A percentile compares a stretch with the other conserved stretches of the same genome.
phyloP scores from a whole-genome alignment of 192 early-diverging fungal species.

The Coemansia sp. region DNA sequence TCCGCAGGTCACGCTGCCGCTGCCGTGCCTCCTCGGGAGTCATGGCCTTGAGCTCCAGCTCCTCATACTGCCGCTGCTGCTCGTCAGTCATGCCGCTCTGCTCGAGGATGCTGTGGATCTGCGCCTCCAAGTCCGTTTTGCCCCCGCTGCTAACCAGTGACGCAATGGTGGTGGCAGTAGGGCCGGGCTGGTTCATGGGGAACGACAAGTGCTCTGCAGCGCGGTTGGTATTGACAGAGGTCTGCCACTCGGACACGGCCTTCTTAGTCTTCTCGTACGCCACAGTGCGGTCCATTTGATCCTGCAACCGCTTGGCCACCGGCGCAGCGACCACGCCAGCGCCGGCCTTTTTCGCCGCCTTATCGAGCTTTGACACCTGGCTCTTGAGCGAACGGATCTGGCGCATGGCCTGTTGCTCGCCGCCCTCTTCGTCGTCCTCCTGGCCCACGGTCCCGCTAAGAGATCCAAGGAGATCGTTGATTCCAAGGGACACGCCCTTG shows the following conservation, averaged over 20 bases:
- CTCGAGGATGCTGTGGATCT: conserved; percentile 66
- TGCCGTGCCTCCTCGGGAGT: conserved; percentile 74
- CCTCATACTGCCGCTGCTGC: conserved; percentile 76
- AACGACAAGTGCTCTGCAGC: conserved; percentile 81
- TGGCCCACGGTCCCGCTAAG: conserved; percentile 57
- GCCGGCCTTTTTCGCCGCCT: conserved; percentile 25
- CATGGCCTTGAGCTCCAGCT: conserved; percentile 79
- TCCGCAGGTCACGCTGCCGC: conserved; percentile 72
- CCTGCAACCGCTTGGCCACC: conserved; percentile 75
- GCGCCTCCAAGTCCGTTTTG: conserved; percentile 68
- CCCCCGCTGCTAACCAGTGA: conserved; percentile 13
- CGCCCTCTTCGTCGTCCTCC: conserved; percentile 31
- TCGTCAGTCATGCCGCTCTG: conserved; percentile 71
- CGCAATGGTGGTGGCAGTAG: conserved; percentile 1
- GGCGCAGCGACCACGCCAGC: conserved; percentile 65
- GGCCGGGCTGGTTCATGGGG: conserved; percentile 15
- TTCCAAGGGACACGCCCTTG: conserved; percentile 62
- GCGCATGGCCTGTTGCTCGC: conserved; percentile 32
- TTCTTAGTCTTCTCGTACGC: conserved; percentile 82
- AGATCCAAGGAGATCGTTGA: conserved; percentile 69
- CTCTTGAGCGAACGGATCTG: conserved; percentile 31
- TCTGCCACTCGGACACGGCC: conserved; percentile 78
- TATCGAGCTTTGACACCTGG: conserved; percentile 29
- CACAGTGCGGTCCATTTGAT: conserved; percentile 77
- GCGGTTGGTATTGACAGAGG: conserved; percentile 76